phyloP scores from a whole-genome alignment of 352 stramenopile genomes.

The Phytopythium delawarense region DNA sequence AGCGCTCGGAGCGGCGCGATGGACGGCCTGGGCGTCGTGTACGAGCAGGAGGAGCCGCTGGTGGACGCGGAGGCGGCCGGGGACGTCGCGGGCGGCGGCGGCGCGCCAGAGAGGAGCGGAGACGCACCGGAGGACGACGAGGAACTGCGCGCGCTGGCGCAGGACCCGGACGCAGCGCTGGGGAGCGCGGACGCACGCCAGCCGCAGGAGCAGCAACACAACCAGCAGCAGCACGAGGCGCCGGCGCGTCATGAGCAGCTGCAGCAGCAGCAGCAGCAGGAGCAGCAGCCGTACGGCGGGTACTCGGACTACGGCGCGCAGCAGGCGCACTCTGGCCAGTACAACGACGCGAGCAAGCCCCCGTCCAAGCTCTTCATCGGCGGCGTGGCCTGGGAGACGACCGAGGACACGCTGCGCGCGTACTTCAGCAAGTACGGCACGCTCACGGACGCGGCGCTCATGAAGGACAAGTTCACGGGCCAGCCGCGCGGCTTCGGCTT shows the following conservation, averaged over 20 bases:
- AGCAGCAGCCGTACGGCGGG: constrained; percentile 12
- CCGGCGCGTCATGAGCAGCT: neutral
- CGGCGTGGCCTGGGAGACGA: constrained; percentile 91
- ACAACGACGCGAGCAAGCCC: constrained; percentile 18
- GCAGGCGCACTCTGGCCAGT: constrained; percentile 30
- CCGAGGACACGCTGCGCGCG: constrained; percentile 84
- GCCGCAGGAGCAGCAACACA: constrained; percentile 3
- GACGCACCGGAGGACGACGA: constrained; percentile 53
- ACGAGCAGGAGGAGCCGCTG: constrained; percentile 66
- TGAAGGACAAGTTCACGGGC: constrained; percentile 93
- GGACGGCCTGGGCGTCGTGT: constrained; percentile 71
- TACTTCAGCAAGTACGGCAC: constrained; percentile 89
- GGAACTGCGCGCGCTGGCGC: constrained; percentile 58
- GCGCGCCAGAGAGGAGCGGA: neutral
- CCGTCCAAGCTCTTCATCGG: constrained; percentile 90
- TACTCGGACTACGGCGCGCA: constrained; percentile 26
- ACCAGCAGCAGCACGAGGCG: constrained; percentile 14
- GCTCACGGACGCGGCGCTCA: constrained; percentile 85
- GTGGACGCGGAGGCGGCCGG: constrained; percentile 13
- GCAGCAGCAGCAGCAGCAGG: constrained; percentile 17
- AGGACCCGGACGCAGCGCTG: constrained; percentile 36
- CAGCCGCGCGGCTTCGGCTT: constrained; percentile 92
- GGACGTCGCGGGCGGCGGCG: constrained; percentile 9
- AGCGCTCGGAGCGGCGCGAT: constrained; percentile 17
- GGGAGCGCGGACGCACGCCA: constrained; percentile 15